Evolutionary conservation across 805 yeast genomes (phyloP).

Genomic region (Sporopachydermia quercuum): DNA sequence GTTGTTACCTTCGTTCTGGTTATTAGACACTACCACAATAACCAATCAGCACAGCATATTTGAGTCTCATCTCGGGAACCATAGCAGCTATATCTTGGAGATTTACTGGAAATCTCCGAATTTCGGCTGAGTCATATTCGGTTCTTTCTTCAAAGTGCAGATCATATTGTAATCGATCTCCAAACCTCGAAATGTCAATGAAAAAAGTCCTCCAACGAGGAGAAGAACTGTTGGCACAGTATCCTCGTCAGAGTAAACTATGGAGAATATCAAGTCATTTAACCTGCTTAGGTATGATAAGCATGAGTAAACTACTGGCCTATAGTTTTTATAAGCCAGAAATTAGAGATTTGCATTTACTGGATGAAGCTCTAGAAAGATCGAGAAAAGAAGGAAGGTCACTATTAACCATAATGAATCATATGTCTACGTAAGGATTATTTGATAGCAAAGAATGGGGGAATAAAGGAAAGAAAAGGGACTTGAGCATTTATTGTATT

Average conservation of each 20-base stretch:
- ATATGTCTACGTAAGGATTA: conserved; percentile 46
- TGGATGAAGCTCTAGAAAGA: conserved; percentile 48
- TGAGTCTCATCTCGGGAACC: too few species aligned
- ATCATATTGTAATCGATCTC: too few species aligned
- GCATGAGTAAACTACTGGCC: conserved; percentile 46
- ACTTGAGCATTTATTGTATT: too few species aligned
- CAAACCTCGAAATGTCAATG: conserved; percentile 67
- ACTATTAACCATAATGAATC: conserved; percentile 78
- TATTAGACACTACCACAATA: too few species aligned
- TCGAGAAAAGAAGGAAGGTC: conserved; percentile 60
- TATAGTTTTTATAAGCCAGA: conserved; percentile 49
- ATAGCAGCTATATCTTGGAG: too few species aligned
- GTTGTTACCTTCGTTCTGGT: too few species aligned
- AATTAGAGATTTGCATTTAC: conserved; percentile 43
- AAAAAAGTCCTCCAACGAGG: conserved; percentile 59
- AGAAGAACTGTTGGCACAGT: conserved; percentile 47
- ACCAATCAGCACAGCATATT: too few species aligned
- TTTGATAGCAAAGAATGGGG: too few species aligned
- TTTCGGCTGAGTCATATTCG: too few species aligned
- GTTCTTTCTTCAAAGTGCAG: too few species aligned
- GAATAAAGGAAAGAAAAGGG: too few species aligned
- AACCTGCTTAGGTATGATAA: conserved; percentile 52
- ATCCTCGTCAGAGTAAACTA: conserved; percentile 38
- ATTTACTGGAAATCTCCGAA: too few species aligned
- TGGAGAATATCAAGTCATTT: conserved; percentile 62